Conservation (phyloP, 306 rosid genomes). For the Parietaria judaica region DNA sequence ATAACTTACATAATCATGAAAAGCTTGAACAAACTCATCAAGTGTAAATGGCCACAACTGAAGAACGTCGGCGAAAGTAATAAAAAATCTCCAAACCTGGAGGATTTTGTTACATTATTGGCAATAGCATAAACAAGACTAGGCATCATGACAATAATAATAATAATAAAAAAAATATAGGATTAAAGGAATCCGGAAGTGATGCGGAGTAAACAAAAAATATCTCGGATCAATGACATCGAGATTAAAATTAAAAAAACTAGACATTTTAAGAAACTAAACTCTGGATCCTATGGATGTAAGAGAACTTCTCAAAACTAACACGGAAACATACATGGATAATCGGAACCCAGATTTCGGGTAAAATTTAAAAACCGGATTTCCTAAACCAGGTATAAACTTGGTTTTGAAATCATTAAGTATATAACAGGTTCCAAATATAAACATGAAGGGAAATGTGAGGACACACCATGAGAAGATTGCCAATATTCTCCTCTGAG, state of each 20-base stretch:
- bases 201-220: neutral
- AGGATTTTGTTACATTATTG: slow-evolving; percentile 16
- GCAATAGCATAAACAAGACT: slow-evolving; percentile 6
- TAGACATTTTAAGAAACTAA: neutral
- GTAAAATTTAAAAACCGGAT: too few species aligned
- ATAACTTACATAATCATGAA: slow-evolving; percentile 85
- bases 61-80: slow-evolving; percentile 89
- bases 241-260: neutral
- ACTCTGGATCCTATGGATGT: neutral
- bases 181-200: neutral
- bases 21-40: slow-evolving; percentile 91
- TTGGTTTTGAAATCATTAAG: neutral
- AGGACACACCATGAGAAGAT: slow-evolving; percentile 81
- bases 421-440: neutral
- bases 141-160: slow-evolving; percentile 7
- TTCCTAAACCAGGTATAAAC: too few species aligned
- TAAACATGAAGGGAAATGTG: neutral
- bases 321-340: neutral
- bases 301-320: neutral
- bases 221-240: neutral
- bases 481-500: slow-evolving; percentile 84
- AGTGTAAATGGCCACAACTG: slow-evolving; percentile 95
- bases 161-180: neutral
- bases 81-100: slow-evolving; percentile 95
- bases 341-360: too few species aligned